Evolutionary conservation across 1,284 basidiomycete genomes (phyloP), one percentile per base, ranked within the genome.

Genomic region (Apiotrichum siamense): DNA sequence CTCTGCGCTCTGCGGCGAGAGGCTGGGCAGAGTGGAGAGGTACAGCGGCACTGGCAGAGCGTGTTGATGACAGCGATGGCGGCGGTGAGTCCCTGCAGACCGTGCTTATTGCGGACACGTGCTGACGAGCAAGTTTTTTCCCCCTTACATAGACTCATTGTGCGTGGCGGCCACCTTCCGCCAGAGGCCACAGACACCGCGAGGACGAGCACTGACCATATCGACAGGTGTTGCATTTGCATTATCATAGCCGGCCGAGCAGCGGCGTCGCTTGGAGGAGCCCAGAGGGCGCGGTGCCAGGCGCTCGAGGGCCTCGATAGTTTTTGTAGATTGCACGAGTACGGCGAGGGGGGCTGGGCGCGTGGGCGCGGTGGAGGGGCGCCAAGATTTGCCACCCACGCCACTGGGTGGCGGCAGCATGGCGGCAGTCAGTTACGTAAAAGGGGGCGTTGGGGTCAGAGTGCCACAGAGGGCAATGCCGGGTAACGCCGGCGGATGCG

Each of bases 181-280:
- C 38, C 44, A 13, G 17, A n/a, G n/a, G n/a, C n/a, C n/a, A n/a
- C n/a, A n/a, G n/a, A n/a, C n/a, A n/a, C n/a, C n/a, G n/a, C n/a
- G 41, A 6, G 29, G 17, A 4, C 29, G 29, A 29, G n/a, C 37
- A 40, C 56, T 54, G 40, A 54, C 56, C 20, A 25, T 5, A 26
- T 37, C 46, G n/a, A 18, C 55, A 48, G 49, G 33, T 43, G 42
- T 54, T 55, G 57, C 57, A 58, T 58, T 58, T n/a, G 57, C 57
- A 58, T 58, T 39, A 25, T 27, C 24, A 44, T 49, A 25, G 25
- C 44, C 5, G 24, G 13, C 15, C 11, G 11, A 12, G 33, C 29
- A 31, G 29, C 29, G 29, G 29, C 29, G 29, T n/a, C n/a, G 15
- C 9, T 15, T 7, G 9, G 29, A 31, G 29, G 15, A 31, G 9